phyloP scores from a whole-genome alignment of 2,329 filamentous ascomycete species.

The Diaporthe vaccinii region DNA sequence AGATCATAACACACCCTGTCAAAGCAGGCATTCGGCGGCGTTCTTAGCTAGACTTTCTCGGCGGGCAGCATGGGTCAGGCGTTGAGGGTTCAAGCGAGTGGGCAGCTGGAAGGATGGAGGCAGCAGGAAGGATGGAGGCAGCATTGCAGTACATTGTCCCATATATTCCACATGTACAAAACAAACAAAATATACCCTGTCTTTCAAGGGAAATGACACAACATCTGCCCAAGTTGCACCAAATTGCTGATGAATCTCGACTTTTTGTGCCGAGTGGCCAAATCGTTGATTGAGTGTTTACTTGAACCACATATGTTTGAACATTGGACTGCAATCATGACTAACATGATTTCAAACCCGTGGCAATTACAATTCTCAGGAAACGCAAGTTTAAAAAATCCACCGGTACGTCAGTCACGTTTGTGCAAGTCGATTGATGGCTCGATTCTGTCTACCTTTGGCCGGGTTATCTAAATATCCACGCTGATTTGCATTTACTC shows the following conservation, averaged over 20 bases:
- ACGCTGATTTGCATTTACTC: neutral
- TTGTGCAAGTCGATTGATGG: neutral
- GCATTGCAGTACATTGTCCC: slow-evolving; percentile 5
- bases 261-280: neutral
- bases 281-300: neutral
- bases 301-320: neutral
- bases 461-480: neutral
- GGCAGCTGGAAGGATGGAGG: neutral
- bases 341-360: too few relatives aligned
- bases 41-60: slow-evolving; percentile 2
- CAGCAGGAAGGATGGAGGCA: slow-evolving; percentile 8
- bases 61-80: neutral
- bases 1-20: neutral
- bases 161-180: neutral
- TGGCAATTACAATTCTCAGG: neutral
- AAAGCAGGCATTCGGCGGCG: slow-evolving; percentile 24
- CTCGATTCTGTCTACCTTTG: neutral
- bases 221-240: neutral
- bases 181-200: neutral
- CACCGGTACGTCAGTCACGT: neutral
- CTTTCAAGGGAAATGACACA: neutral
- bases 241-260: neutral
- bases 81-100: slow-evolving; percentile 12
- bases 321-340: too few relatives aligned
- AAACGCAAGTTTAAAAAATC: neutral